Percentiles rank a stretch among this genome's conserved stretches.
phyloP scores from a whole-genome alignment of 805 yeast genomes.

The Middelhovenomyces tepae region DNA sequence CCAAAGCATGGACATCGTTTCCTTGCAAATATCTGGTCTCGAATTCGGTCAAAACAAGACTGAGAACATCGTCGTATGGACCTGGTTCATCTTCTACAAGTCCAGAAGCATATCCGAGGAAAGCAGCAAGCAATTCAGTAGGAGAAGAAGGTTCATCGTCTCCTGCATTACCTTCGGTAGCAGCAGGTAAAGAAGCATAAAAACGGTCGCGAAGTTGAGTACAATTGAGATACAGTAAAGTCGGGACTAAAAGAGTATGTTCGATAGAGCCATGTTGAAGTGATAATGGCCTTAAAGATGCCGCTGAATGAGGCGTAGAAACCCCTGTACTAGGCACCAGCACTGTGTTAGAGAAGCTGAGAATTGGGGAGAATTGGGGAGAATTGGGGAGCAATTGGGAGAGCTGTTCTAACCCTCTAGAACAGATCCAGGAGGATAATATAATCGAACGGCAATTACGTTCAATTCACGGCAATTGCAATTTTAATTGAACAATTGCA shows the following conservation, averaged over 20 bases:
- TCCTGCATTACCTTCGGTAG: conserved; percentile 74
- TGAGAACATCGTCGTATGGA: conserved; percentile 61
- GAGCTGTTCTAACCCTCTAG: too few species aligned
- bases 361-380: too few species aligned
- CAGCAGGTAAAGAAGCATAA: conserved; percentile 58
- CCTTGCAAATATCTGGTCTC: conserved; percentile 70
- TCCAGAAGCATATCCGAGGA: conserved; percentile 50
- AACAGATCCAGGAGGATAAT: too few species aligned
- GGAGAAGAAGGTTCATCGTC: conserved; percentile 85
- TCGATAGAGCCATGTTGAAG: conserved; percentile 81
- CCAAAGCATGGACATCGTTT: conserved; percentile 81
- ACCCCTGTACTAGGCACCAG: conserved; percentile 28
- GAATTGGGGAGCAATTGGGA: too few species aligned
- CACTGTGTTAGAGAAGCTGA: conserved; percentile 3
- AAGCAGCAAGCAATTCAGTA: conserved; percentile 75
- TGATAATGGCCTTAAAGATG: conserved; percentile 69
- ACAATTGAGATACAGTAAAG: conserved; percentile 66
- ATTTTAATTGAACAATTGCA: too few species aligned
- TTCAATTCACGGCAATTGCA: too few species aligned
- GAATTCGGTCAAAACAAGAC: conserved; percentile 69
- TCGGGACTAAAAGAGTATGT: conserved; percentile 80
- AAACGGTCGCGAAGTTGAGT: conserved; percentile 87
- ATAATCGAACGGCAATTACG: too few species aligned
- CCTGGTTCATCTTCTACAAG: conserved; percentile 34
- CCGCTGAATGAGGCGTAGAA: conserved; percentile 35